Percentiles rank a stretch among this genome's conserved stretches.
Conservation (phyloP, 2,329 filamentous ascomycete species). For the Escovopsis weberi region DNA sequence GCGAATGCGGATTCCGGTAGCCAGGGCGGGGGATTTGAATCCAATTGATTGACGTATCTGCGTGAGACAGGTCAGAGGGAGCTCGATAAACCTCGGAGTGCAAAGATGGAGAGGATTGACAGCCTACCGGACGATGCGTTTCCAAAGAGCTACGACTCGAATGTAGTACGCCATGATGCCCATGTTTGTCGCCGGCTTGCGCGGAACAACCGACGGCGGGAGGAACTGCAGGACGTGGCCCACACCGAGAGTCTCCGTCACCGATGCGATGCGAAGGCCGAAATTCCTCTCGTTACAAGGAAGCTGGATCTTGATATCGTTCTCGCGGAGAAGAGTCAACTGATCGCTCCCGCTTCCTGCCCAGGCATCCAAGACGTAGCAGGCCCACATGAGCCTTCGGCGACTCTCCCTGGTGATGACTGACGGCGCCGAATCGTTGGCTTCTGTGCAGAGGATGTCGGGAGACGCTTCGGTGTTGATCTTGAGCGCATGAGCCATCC, state of each 20-base stretch:
- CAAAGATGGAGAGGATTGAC: background rate
- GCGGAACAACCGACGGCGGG: slow-evolving; percentile 23
- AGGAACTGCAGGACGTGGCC: slow-evolving; percentile 26
- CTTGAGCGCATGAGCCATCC: slow-evolving; percentile 27
- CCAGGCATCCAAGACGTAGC: slow-evolving; percentile 27
- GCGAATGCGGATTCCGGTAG: slow-evolving; percentile 28
- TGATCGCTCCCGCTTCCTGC: slow-evolving; percentile 25
- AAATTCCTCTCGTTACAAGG: slow-evolving; percentile 27
- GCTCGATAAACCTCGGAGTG: background rate
- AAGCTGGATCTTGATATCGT: slow-evolving; percentile 27
- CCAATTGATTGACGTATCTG: slow-evolving; percentile 27
- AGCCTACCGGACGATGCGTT: slow-evolving; percentile 23
- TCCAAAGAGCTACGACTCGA: slow-evolving; percentile 26
- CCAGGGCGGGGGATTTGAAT: slow-evolving; percentile 26
- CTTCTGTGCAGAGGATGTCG: slow-evolving; percentile 23
- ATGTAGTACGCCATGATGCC: slow-evolving; percentile 30
- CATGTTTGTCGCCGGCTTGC: slow-evolving; percentile 26
- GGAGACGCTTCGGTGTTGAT: slow-evolving; percentile 23
- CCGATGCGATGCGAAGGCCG: slow-evolving; percentile 24
- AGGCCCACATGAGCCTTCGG: slow-evolving; percentile 27
- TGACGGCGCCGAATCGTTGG: slow-evolving; percentile 15
- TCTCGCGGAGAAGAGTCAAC: slow-evolving; percentile 23
- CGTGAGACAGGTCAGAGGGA: background rate
- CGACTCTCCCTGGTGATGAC: slow-evolving; percentile 24
- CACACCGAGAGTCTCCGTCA: slow-evolving; percentile 25